A percentile compares a stretch with the other conserved stretches of the same genome.
phyloP scores from a whole-genome alignment of 176 grass and related monocot genomes.

The Cenchrus americanus region DNA sequence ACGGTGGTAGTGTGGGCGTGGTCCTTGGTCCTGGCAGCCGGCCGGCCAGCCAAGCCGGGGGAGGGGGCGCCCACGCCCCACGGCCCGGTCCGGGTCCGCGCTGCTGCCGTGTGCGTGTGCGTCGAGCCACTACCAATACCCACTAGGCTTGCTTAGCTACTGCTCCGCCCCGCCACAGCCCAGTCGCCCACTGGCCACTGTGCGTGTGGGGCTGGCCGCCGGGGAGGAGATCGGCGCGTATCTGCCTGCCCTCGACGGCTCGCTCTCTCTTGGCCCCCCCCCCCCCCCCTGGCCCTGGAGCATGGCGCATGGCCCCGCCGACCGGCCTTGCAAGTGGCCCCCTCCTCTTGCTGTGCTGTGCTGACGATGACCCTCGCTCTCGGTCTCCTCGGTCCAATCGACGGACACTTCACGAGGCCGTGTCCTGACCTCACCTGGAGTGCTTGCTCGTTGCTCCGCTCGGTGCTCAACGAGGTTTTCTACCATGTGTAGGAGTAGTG shows the following conservation, averaged over 20 bases:
- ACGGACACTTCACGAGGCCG: conserved; percentile 5
- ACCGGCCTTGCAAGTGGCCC: neutral
- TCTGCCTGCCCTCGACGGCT: neutral
- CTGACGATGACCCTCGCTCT: neutral
- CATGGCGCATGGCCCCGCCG: neutral
- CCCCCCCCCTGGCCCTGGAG: neutral
- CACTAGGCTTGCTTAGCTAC: no score
- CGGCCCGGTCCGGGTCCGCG: neutral
- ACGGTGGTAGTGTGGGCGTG: neutral
- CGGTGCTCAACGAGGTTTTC: neutral
- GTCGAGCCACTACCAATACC: no score
- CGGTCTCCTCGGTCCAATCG: neutral
- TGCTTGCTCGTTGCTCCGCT: no score
- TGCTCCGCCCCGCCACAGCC: neutral
- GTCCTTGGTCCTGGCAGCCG: neutral
- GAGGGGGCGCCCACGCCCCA: neutral
- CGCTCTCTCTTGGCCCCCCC: neutral
- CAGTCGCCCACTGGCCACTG: neutral
- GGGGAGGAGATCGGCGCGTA: neutral
- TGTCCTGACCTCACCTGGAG: neutral
- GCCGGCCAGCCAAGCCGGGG: neutral
- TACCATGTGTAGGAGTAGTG: no score
- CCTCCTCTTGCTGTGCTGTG: neutral
- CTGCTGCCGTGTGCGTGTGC: neutral
- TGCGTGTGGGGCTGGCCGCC: neutral